Percentiles rank a stretch among this genome's conserved stretches.
Evolutionary conservation across 306 rosid species (phyloP).

Genomic region (Pterocarpus santalinus): DNA sequence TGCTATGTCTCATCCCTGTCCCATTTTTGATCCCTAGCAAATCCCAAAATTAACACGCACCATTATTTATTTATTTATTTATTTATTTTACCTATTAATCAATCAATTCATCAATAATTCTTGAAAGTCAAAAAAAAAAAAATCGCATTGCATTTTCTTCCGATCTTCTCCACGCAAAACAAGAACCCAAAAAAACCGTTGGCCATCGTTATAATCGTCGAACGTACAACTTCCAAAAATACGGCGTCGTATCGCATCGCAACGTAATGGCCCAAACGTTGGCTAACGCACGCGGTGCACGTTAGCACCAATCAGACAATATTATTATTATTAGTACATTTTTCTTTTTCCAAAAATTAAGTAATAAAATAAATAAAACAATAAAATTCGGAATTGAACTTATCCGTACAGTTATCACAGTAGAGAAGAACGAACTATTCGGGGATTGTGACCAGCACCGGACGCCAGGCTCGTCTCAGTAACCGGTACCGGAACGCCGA

Average conservation of each 20-base stretch:
- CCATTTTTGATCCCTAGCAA: conserved; percentile 21
- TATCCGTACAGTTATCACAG: conserved; percentile 51
- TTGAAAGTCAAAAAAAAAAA: neutral
- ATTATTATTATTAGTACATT: neutral
- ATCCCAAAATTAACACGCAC: conserved; percentile 12
- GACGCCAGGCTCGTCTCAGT: conserved; percentile 89
- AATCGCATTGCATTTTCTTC: neutral
- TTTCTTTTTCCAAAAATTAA: conserved; percentile 25
- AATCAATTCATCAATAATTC: neutral
- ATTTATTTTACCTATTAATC: neutral
- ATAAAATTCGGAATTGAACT: conserved; percentile 29
- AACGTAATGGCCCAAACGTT: conserved; percentile 17
- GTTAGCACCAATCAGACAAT: conserved; percentile 26
- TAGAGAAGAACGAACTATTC: conserved; percentile 54
- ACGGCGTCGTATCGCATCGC: conserved; percentile 7
- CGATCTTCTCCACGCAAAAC: neutral
- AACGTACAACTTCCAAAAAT: neutral
- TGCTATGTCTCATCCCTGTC: conserved; percentile 40
- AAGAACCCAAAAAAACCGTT: neutral
- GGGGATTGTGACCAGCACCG: conserved; percentile 80
- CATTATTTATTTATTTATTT: neutral
- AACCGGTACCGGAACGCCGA: conserved; percentile 77
- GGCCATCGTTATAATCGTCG: neutral
- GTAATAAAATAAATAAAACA: conserved; percentile 32
- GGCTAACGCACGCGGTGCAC: conserved; percentile 35